A percentile compares a stretch with the other conserved stretches of the same genome.
Evolutionary conservation across 2,329 filamentous ascomycete genomes (phyloP).

Genomic region (Penicillium decumbens): DNA sequence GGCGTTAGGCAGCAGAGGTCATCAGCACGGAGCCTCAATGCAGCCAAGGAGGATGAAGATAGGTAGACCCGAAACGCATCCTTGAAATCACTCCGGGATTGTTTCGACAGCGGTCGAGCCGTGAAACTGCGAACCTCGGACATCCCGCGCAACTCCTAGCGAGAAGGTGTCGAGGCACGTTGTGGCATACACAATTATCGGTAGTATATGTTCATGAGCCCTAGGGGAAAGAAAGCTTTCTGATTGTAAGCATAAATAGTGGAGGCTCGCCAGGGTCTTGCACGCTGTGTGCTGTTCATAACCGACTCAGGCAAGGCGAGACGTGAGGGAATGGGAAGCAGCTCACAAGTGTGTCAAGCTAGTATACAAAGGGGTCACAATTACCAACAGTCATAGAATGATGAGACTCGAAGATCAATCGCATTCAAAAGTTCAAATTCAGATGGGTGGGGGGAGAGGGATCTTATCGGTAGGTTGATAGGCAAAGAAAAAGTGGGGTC

Average conservation of each 20-base stretch:
- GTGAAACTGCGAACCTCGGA: constrained; percentile 45
- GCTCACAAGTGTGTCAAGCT: not conserved
- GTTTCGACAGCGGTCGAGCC: constrained; percentile 51
- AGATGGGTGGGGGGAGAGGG: constrained; percentile 2
- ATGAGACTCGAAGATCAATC: not conserved
- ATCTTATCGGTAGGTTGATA: constrained; percentile 15
- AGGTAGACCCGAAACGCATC: constrained; percentile 58
- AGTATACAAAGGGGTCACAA: not conserved
- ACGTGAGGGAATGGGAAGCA: not conserved
- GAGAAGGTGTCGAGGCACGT: not conserved
- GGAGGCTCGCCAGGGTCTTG: not conserved
- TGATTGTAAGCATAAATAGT: not conserved
- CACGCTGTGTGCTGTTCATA: not conserved
- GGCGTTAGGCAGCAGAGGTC: constrained; percentile 49
- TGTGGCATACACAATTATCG: not conserved
- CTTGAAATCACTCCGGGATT: constrained; percentile 47
- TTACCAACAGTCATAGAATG: not conserved
- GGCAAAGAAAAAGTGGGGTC: constrained; percentile 13
- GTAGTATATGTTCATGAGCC: not conserved
- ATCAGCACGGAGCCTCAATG: constrained; percentile 53
- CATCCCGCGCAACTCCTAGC: constrained; percentile 23
- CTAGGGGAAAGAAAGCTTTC: not conserved
- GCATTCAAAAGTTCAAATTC: not conserved
- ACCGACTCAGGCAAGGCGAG: not conserved
- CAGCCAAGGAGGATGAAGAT: constrained; percentile 52